Conservation (phyloP, 192 early-diverging fungal species). For the Backusella parvicylindrica region DNA sequence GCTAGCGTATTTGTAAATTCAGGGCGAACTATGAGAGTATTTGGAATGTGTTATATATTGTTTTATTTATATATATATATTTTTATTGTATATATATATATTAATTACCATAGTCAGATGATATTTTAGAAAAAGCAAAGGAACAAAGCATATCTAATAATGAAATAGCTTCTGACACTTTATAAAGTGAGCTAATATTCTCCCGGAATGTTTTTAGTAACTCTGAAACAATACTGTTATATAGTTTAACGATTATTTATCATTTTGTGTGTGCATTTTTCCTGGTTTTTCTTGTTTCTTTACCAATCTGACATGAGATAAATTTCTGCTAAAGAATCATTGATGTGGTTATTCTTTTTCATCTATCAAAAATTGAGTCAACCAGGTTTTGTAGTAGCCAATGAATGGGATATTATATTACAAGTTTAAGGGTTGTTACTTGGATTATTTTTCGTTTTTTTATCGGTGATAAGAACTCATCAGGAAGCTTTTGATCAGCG, state of each 20-base stretch:
- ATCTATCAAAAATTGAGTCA: conserved; percentile 34
- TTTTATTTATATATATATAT: too few species aligned
- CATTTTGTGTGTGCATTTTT: not conserved
- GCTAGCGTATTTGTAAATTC: conserved; percentile 78
- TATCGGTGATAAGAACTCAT: conserved; percentile 71
- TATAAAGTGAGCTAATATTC: conserved; percentile 64
- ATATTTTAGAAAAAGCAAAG: conserved; percentile 67
- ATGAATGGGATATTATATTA: conserved; percentile 26
- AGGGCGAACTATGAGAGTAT: conserved; percentile 53
- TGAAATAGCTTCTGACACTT: conserved; percentile 70
- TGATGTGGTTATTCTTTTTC: conserved; percentile 77
- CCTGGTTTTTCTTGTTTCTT: not conserved
- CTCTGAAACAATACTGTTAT: conserved; percentile 3
- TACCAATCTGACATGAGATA: conserved; percentile 79
- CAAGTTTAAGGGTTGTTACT: conserved; percentile 78
- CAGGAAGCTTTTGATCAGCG: conserved; percentile 45
- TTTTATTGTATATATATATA: not conserved
- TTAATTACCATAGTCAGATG: conserved; percentile 20
- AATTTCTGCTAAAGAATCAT: conserved; percentile 80
- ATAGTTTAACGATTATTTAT: not conserved
- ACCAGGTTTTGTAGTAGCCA: not conserved
- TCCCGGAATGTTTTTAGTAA: conserved; percentile 43
- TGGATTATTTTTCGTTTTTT: conserved; percentile 57
- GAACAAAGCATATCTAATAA: conserved; percentile 75
- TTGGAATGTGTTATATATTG: not conserved